These are phyloP conservation scores for Pelargonium citronellum DNA, from an alignment of 441 rosid species.

Conservation along the genomic window DNA sequence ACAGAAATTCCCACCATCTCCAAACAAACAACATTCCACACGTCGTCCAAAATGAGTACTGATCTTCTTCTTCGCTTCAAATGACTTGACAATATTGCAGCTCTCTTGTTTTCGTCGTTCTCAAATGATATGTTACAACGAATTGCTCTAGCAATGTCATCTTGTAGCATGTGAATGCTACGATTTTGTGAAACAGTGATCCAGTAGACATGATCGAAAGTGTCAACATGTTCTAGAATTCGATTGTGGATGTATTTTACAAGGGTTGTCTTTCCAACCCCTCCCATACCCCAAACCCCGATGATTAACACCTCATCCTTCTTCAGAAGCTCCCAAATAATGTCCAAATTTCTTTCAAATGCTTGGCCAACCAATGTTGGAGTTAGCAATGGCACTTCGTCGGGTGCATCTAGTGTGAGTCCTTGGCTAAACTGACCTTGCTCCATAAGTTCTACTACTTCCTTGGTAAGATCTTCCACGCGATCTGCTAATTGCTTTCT, in stretches of 20 bases:
- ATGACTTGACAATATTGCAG: not conserved
- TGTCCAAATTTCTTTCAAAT: too few relatives aligned
- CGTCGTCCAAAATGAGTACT: constrained; percentile 24
- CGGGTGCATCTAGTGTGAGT: too few relatives aligned
- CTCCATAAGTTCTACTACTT: too few relatives aligned
- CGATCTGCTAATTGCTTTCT: not conserved
- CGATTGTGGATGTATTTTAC: too few relatives aligned
- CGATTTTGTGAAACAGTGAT: constrained; percentile 3
- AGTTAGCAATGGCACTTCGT: too few relatives aligned
- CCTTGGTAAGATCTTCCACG: not conserved
- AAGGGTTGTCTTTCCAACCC: too few relatives aligned
- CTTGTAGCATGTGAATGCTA: not conserved
- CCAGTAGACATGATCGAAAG: constrained; percentile 1
- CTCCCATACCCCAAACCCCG: too few relatives aligned
- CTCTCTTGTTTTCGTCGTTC: constrained; percentile 1
- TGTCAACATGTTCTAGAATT: not conserved
- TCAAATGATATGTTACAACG: not conserved
- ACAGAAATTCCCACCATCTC: constrained; percentile 18
- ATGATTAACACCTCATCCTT: too few relatives aligned
- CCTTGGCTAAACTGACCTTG: too few relatives aligned
- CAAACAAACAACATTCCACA: not conserved
- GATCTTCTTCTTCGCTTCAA: not conserved
- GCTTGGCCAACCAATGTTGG: too few relatives aligned
- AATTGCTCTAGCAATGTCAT: not conserved
- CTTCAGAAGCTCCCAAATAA: too few relatives aligned